Evolutionary conservation across 2,329 filamentous ascomycete genomes (phyloP), one percentile per base, ranked within the genome.

Genomic region (Metarhizium brunneum): DNA sequence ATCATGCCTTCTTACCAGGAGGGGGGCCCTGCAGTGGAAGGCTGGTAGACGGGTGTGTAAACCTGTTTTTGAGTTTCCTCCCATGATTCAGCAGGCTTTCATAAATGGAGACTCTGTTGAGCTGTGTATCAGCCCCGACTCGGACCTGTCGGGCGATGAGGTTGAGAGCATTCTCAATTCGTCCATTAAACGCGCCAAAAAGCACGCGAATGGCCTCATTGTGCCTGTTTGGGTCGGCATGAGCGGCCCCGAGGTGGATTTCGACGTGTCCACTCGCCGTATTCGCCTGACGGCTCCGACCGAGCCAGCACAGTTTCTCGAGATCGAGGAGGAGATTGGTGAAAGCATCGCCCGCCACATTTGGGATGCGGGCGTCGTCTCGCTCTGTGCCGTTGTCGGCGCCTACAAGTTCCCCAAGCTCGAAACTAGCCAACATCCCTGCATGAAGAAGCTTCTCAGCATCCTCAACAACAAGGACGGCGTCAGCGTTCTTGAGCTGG

Each of bases 261-360:
- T 59, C 2, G 62, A 68, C 20, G 60, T 67, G 2, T 64, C 62
- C 7, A 66, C 65, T 42, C 64, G 69, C 16, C 65, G 65, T 25
- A 54, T 74, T 0, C 58, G 62, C 7, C 51, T 70, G 38, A 65
- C 61, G 6, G 63, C 62, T 1, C 58, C 57, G 1, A 35, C 59
- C 1, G 62, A 62, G 8, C 59, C 59, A 16, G 49, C 65, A 2
- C 61, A 65, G 0, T 61, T 59, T 10, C 58, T 81, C 7, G 69
- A 75, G 32, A 66, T 83, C 4, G 76, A 79, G 54, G 81, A 84
- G 57, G 79, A 82, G 53, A 75, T 83, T 10, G 80, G 79, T 14
- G 80, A 83, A 66, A 82, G 79, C 62, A 83, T 84, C 54, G 80
- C 80, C 0, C 74, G 80, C 2, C 80, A 83, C 57, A 71, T 83